Evolutionary conservation across 306 rosid species (phyloP), one percentile per base, ranked within the genome.

Genomic region (Lathyrus sativus): DNA sequence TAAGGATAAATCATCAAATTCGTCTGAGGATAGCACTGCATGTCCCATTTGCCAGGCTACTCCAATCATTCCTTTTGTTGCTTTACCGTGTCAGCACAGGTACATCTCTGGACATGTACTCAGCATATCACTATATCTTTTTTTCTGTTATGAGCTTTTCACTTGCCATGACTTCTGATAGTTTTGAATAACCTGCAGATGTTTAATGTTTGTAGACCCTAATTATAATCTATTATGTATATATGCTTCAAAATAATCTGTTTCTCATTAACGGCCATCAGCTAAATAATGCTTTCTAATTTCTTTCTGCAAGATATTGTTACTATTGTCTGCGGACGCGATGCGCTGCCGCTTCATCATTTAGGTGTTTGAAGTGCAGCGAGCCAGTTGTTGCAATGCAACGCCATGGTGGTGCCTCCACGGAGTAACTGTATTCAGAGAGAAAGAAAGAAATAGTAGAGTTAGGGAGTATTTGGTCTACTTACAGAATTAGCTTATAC

Each of bases 31-130:
- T 74, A 91, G 72, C 75, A 68, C 80, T 42, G 22, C 73, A 56
- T 95, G 97, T 77, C 96, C 97, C 41, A 81, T 93, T 68, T 93
- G 99, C 76, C 90, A 74, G 74, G 86, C 95, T 44, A 84, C 74
- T 81, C 99, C 99, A 59, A 88, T 86, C 62, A 78, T 91, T 76
- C 92, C 99, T 28, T 95, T 81, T 82, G 81, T 90, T 56, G 99
- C 99, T 64, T 76, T 95, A 41, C 99, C 99, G 18, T 95, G 99
- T 67, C 88, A 95, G 70, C 99, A 95, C 89, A 95, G 97, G 99
- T 95, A 66, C 69, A 51, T 62, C 44, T 42, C 48, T 42, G 14
- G 62, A 49, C 22, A 55, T 38, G 31, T 57, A 15, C 50, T 24
- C 50, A 45, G 39, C 14, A 42, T 44, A 45, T 43, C 44, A 22